Evolutionary conservation across 148 eudicot genomes (phyloP), one percentile per base, ranked within the genome.

Genomic region (Rhododendron griersonianum): DNA sequence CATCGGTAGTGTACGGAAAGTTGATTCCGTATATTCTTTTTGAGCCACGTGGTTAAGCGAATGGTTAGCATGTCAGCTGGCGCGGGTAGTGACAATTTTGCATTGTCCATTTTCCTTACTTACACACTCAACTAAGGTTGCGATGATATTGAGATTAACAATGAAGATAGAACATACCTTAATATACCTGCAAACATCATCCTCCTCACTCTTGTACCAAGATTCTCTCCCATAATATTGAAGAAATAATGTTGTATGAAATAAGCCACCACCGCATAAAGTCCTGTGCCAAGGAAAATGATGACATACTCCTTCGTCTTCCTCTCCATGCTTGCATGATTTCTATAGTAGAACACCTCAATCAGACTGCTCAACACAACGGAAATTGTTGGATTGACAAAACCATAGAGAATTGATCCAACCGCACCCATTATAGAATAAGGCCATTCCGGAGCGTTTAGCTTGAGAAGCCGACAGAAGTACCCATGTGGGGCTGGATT

Each of bases 181-280:
- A 25, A n/a, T 18, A 57, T 92, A 98, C 99, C 98, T 93, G 98
- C 95, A 88, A 98, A 96, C 99, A 98, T 98, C 98, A 94, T 95
- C 87, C 99, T 93, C 88, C 99, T 89, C 53, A 98, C 99, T 90
- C 99, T 88, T 16, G 98, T 95, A 9, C 98, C 95, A 45, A 98
- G 96, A 81, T 98, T 98, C 91, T 98, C 99, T 25, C 99, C 99
- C 99, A 98, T 98, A 63, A 98, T 98, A 84, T 97, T 95, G 84
- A 95, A 98, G 94, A 95, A 98, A 87, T 98, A 95, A 89, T 94
- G 98, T 86, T 98, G 98, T 67, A 95, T 95, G 88, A 98, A 90
- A 85, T 98, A 98, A 23, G 98, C 96, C 21, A 93, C 94, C 8
- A 98, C 99, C 11, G 99, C 96, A 67, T 94, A 98, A 55, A 98